Evolutionary conservation across 2,329 filamentous ascomycete species (phyloP).

Genomic region (Exutisphaerella laricina): DNA sequence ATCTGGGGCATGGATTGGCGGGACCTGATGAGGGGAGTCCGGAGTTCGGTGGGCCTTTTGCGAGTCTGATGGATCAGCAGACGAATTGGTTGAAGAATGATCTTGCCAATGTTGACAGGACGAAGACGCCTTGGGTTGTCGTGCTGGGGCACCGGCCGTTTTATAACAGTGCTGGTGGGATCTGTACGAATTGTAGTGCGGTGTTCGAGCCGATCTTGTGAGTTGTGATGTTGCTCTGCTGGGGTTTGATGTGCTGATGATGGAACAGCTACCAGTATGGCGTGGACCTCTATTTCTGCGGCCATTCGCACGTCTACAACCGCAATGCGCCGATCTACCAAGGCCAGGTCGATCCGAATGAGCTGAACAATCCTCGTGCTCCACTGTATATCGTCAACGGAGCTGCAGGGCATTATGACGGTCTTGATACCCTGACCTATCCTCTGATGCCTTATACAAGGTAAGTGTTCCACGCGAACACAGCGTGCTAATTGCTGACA

Average conservation of each 20-base stretch:
- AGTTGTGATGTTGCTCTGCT: background rate
- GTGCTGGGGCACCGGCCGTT: conserved; percentile 47
- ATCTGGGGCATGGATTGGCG: conserved; percentile 45
- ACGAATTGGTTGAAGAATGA: conserved; percentile 44
- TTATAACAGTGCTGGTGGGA: conserved; percentile 41
- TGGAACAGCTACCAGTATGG: conserved; percentile 34
- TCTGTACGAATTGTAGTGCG: conserved; percentile 37
- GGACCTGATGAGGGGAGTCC: conserved; percentile 40
- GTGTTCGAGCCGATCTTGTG: conserved; percentile 43
- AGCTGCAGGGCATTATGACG: conserved; percentile 51
- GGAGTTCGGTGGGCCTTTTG: conserved; percentile 48
- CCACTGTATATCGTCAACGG: conserved; percentile 50
- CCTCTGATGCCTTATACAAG: conserved; percentile 26
- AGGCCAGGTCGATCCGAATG: conserved; percentile 37
- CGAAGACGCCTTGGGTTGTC: conserved; percentile 47
- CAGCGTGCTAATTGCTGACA: background rate
- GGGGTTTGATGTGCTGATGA: background rate
- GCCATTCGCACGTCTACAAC: conserved; percentile 45
- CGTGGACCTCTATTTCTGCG: conserved; percentile 42
- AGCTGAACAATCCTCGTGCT: conserved; percentile 44
- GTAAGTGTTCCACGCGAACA: background rate
- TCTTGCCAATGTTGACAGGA: conserved; percentile 41
- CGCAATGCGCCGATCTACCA: conserved; percentile 36
- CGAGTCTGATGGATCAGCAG: conserved; percentile 41
- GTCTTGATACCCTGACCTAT: conserved; percentile 29